Base-by-base conservation (phyloP, 805 yeast genomes). In the Yarrowia alimentaria region DNA sequence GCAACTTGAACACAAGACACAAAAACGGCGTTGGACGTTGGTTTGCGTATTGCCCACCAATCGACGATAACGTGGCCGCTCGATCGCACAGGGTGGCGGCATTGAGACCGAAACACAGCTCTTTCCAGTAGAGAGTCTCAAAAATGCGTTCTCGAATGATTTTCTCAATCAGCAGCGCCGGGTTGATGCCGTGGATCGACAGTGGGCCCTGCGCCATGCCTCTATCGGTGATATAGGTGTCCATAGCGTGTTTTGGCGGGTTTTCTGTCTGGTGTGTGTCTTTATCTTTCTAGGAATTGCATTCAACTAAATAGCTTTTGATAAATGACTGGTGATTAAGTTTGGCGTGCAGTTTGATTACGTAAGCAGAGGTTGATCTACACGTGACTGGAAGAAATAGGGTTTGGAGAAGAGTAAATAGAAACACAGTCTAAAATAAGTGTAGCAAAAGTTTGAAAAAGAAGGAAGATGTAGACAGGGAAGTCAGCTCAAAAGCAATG, bases 1-100 rank as follows among this genome's bases (percentile, higher is more conserved):
- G 70, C 53, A 91, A 63, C 56, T 91, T 80, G 60, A 87, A 78
- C 25, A 88, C 64, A 35, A 95, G 72, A 60, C 95, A 81, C n/a
- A 86, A 62, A 58, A 87, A 88, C 11, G 81, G 82, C 13, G 84
- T 71, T 0, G 94, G 93, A 54, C 78, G 66, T 24, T 79, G 79
- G 17, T 68, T 69, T 12, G 72, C 68, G 45, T 75, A 77, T n/a
- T 76, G 67, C 0, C 85, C 82, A 0, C 87, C 91, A 4, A 86
- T 64, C 43, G 70, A 70, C 8, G 72, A 61, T 6, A 80, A 54
- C 6, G 58, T 60, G 2, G 70, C 70, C 0, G 73, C 72, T 29
- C 72, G 63, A 54, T 81, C 84, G 45, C 80, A 62, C 3, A 80
- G 53, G 0, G 75, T 68, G 1, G 76, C 75, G 1, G 75, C 74